Base-by-base conservation (phyloP, 2,329 filamentous ascomycete species). In the Cladosporium velox region DNA sequence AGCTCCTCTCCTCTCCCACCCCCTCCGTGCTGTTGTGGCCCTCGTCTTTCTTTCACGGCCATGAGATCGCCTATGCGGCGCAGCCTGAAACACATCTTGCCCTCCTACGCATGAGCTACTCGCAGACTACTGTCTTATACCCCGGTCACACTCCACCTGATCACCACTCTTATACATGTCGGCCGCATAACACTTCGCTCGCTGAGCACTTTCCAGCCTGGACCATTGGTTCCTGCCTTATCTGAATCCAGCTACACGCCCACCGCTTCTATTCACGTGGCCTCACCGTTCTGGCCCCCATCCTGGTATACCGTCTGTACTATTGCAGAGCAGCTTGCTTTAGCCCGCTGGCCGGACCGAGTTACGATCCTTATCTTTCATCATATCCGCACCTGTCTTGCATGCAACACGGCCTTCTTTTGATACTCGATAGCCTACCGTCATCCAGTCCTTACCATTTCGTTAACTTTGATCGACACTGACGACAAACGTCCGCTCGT, bases 241-340 rank as follows among this genome's bases (percentile, higher is more conserved):
- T 47, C 51, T 57, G 51, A 55, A 38, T 35, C 32, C 34, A 18
- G 34, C 47, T 63, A 34, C 49, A 55, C 11, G 28, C 51, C 26
- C 61, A 57, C 32, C 59, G 28, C 47, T 34, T 54, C 61, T 41
- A 30, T 34, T 55, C 34, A 34, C 32, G n/a, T 38, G 32, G 44
- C 60, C 55, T 55, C 60, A 63, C 60, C 60, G 26, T 35, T 63
- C 24, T 32, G 11, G 34, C 38, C n/a, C n/a, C 8, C 26, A 47
- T 41, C 49, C 34, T 63, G 60, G 34, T 47, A 57, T 64, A 64
- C 26, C 26, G 35, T 64, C 61, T 64, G 61, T 38, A 57, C 14
- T 64, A 64, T 64, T 64, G 61, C 61, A 64, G 61, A n/a, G 61
- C 61, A 47, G 61, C 61, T 28, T 30, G 26, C 51, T 24, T 57